Evolutionary conservation across 208 protist species (phyloP), one percentile per base, ranked within the genome.

Genomic region (Wallacemonas collosoma): DNA sequence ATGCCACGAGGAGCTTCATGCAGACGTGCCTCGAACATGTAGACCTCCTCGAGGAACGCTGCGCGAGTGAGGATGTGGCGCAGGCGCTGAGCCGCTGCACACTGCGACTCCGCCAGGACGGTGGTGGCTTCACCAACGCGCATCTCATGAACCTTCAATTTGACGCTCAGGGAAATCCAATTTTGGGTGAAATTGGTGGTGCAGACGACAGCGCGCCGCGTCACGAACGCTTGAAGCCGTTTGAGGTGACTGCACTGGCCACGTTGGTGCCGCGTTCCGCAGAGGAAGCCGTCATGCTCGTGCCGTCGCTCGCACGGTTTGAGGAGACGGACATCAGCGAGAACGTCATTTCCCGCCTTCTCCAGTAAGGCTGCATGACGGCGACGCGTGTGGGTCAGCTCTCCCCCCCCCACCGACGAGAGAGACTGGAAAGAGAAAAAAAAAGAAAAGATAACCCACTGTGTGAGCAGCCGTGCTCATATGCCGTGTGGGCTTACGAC

Each of bases 241-340:
- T 94, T 63, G 91, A 96, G 75, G 77, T 93, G 6, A 89, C 92
- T 9, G 78, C 78, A n/a, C 71, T 96, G 7, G 79, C 77, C 4
- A 96, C 89, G 45, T 79, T 96, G 53, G 75, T 85, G 62, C 91
- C 91, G 14, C 76, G 79, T 40, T 83, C 80, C 14, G 79, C 73
- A 43, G 81, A 87, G 51, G 91, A 91, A 82, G 88, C 89, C 38
- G 53, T 92, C 15, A 72, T 86, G 71, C 70, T 96, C 12, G 73
- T 96, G 11, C 91, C 91, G 14, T 94, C 89, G 5, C 79, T 96
- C 11, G 75, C 73, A n/a, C 84, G 88, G 66, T 96, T 86, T 47
- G 85, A 90, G 41, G 78, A 79, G 60, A 80, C 71, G 12, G 91
- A 93, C 70, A 53, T 96, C 26, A 64, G 48, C 53, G 69, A 82